These are phyloP conservation scores for Fraxinus velutina DNA, from an alignment of 305 asterid species.

Conservation along the genomic window DNA sequence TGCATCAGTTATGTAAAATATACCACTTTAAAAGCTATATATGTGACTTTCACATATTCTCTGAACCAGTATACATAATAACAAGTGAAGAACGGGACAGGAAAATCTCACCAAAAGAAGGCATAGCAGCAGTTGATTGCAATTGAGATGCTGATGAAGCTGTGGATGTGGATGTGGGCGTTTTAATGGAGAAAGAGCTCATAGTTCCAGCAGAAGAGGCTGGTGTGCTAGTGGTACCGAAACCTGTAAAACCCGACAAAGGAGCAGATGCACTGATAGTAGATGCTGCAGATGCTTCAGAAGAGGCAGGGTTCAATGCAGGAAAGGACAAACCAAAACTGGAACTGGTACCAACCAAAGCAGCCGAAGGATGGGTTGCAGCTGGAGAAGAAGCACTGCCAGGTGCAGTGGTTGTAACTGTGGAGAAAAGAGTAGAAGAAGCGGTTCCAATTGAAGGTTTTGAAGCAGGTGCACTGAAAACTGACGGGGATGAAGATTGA, in stretches of 20 bases:
- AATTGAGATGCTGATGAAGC: slow-evolving; percentile 34
- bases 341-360: slow-evolving; percentile 24
- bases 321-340: slow-evolving; percentile 37
- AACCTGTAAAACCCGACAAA: slow-evolving; percentile 39
- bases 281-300: slow-evolving; percentile 27
- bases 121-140: slow-evolving; percentile 34
- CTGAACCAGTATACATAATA: background rate
- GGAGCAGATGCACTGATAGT: slow-evolving; percentile 33
- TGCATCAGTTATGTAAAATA: background rate
- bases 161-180: slow-evolving; percentile 26
- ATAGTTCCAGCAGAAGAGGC: slow-evolving; percentile 38
- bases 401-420: slow-evolving; percentile 33
- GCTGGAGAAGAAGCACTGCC: slow-evolving; percentile 28
- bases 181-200: slow-evolving; percentile 30
- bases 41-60: background rate
- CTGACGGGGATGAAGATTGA: slow-evolving; percentile 22
- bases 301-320: slow-evolving; percentile 26
- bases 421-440: slow-evolving; percentile 36
- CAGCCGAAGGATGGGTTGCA: slow-evolving; percentile 27
- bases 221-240: slow-evolving; percentile 28
- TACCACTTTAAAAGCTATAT: background rate
- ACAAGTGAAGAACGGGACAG: background rate
- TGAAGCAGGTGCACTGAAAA: slow-evolving; percentile 29
- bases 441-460: slow-evolving; percentile 31
- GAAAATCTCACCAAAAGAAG: slow-evolving; percentile 37